These are phyloP conservation scores for Saccharomyces hybrid DNA, from an alignment of 1,139 yeast species.

Conservation along the genomic window DNA sequence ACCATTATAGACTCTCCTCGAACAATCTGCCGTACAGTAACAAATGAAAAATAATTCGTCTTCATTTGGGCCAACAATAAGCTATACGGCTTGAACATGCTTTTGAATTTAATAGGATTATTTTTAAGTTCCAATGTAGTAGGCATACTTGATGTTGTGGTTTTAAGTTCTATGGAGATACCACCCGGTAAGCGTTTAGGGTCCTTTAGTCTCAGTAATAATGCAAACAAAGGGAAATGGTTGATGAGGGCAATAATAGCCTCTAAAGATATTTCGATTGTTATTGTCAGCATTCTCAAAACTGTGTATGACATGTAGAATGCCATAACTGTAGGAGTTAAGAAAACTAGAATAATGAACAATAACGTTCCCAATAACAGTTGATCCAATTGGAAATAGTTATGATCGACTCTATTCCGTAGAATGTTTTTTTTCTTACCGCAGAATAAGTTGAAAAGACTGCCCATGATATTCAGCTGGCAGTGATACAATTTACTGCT, in stretches of 20 bases:
- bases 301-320: constrained; percentile 71
- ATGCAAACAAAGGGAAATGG: constrained; percentile 79
- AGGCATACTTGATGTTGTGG: constrained; percentile 7
- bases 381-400: constrained; percentile 77
- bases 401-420: constrained; percentile 80
- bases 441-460: constrained; percentile 76
- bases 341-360: constrained; percentile 68
- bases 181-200: constrained; percentile 90
- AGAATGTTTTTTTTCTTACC: constrained; percentile 84
- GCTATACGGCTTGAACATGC: constrained; percentile 44
- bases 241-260: constrained; percentile 58
- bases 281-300: constrained; percentile 46
- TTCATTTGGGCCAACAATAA: constrained; percentile 37
- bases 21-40: constrained; percentile 36
- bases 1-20: constrained; percentile 43
- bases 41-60: constrained; percentile 38
- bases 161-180: constrained; percentile 38
- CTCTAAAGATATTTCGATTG: constrained; percentile 49
- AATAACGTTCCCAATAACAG: constrained; percentile 79
- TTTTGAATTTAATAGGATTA: constrained; percentile 38
- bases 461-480: constrained; percentile 59
- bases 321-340: constrained; percentile 81
- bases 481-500: constrained; percentile 72
- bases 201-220: constrained; percentile 72
- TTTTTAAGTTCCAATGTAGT: constrained; percentile 32